Evolutionary conservation across 1,284 basidiomycete species (phyloP).

Genomic region (Phenoliferia sp.): DNA sequence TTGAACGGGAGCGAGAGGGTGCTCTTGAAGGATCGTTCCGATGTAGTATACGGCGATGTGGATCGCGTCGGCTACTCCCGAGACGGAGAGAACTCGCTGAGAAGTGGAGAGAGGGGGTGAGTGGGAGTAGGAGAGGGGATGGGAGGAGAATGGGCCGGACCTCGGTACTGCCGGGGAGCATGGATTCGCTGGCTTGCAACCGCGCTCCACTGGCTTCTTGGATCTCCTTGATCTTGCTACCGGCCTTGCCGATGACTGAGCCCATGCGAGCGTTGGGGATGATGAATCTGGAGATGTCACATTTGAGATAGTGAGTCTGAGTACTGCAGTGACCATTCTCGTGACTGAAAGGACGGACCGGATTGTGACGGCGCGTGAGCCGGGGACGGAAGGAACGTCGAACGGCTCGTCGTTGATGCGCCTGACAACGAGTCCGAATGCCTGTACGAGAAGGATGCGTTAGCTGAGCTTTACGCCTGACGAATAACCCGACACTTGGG

Average conservation of each 20-base stretch:
- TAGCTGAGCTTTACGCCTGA: background rate
- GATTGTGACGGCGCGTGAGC: constrained; percentile 96
- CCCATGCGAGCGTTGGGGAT: constrained; percentile 99
- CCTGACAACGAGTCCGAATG: constrained; percentile 96
- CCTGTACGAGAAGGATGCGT: constrained; percentile 52
- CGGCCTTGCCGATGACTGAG: constrained; percentile 95
- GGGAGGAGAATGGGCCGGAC: constrained; percentile 8
- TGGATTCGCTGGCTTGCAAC: constrained; percentile 92
- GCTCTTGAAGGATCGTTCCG: constrained; percentile 45
- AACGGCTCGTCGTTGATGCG: constrained; percentile 99
- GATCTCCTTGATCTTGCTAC: constrained; percentile 98
- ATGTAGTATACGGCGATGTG: constrained; percentile 81
- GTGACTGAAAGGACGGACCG: constrained; percentile 49
- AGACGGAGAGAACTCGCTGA: constrained; percentile 93
- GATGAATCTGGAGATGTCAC: constrained; percentile 59
- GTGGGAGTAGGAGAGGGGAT: background rate
- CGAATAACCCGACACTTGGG: background rate
- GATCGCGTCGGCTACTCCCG: constrained; percentile 98
- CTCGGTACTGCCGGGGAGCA: constrained; percentile 99
- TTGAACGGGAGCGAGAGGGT: constrained; percentile 39
- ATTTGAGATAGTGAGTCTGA: background rate
- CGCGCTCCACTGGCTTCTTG: constrained; percentile 96
- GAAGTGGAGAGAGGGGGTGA: constrained; percentile 1
- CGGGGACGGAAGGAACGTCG: constrained; percentile 93
- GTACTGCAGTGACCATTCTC: background rate